A percentile compares a stretch with the other conserved stretches of the same genome.
These are phyloP conservation scores for Phytophthora constricta DNA, from an alignment of 352 stramenopile species.

Conservation along the genomic window DNA sequence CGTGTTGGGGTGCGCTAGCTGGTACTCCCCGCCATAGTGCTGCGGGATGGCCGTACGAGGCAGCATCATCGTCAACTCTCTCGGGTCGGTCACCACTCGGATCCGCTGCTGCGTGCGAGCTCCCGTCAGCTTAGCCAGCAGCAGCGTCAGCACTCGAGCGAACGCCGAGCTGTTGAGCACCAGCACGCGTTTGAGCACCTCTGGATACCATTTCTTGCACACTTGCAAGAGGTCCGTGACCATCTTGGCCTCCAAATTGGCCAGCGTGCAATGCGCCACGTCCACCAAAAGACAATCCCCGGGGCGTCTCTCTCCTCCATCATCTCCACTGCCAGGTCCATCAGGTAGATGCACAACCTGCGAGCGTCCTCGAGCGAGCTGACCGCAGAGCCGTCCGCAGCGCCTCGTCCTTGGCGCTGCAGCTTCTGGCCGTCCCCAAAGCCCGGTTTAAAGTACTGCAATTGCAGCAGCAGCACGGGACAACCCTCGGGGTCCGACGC, in stretches of 20 bases:
- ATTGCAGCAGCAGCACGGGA: conserved; percentile 64
- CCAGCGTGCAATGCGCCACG: conserved; percentile 52
- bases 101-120: conserved; percentile 58
- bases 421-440: conserved; percentile 64
- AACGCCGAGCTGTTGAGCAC: conserved; percentile 71
- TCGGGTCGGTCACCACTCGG: conserved; percentile 46
- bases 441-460: conserved; percentile 68
- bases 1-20: conserved; percentile 50
- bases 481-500: conserved; percentile 55
- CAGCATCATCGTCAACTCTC: conserved; percentile 63
- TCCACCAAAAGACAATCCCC: conserved; percentile 80
- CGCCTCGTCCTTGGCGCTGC: conserved; percentile 56
- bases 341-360: conserved; percentile 74
- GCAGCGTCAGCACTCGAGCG: conserved; percentile 56
- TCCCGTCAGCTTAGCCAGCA: conserved; percentile 58
- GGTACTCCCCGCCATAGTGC: conserved; percentile 68
- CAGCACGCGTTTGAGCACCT: conserved; percentile 65
- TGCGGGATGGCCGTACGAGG: conserved; percentile 54
- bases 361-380: conserved; percentile 75
- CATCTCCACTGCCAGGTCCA: conserved; percentile 73
- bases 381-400: conserved; percentile 55
- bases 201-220: conserved; percentile 69
- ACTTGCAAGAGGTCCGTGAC: conserved; percentile 68
- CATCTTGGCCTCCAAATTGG: conserved; percentile 66
- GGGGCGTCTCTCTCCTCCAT: conserved; percentile 73